Percentiles rank a stretch among this genome's conserved stretches.
These are phyloP conservation scores for Raffaelea albimanens DNA, from an alignment of 2,329 filamentous ascomycete species.

Conservation along the genomic window DNA sequence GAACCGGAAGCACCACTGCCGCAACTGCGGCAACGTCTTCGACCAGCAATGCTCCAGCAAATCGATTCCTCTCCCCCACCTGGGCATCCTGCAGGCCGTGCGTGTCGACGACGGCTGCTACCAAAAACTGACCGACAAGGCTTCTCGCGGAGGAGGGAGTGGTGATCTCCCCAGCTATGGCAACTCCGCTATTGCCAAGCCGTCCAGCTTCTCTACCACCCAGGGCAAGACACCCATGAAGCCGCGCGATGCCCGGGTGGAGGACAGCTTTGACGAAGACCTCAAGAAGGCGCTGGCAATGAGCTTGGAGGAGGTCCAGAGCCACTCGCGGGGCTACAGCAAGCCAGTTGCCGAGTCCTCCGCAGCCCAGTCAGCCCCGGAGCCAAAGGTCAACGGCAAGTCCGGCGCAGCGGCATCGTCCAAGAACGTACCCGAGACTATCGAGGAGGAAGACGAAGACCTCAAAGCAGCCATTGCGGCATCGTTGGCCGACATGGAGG, in stretches of 20 bases:
- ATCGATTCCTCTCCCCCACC: slow-evolving; percentile 75
- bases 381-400: slow-evolving; percentile 24
- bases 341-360: slow-evolving; percentile 36
- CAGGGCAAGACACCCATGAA: slow-evolving; percentile 67
- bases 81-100: slow-evolving; percentile 85
- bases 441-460: slow-evolving; percentile 83
- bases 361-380: background rate
- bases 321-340: slow-evolving; percentile 63
- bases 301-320: slow-evolving; percentile 89
- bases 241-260: slow-evolving; percentile 76
- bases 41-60: slow-evolving; percentile 93
- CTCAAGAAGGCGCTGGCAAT: slow-evolving; percentile 88
- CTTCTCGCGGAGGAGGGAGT: slow-evolving; percentile 29
- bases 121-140: slow-evolving; percentile 74
- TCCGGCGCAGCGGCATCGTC: slow-evolving; percentile 12
- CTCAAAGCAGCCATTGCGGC: slow-evolving; percentile 92
- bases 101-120: slow-evolving; percentile 96
- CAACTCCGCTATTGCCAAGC: slow-evolving; percentile 1
- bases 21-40: slow-evolving; percentile 96
- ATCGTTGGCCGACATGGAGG: slow-evolving; percentile 92
- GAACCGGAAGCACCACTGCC: slow-evolving; percentile 95
- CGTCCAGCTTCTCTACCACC: slow-evolving; percentile 42
- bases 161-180: slow-evolving; percentile 30
- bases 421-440: background rate
- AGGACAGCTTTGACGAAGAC: slow-evolving; percentile 90